Conservation (phyloP, 768 basidiomycete species). For the Boletus rex-veris region DNA sequence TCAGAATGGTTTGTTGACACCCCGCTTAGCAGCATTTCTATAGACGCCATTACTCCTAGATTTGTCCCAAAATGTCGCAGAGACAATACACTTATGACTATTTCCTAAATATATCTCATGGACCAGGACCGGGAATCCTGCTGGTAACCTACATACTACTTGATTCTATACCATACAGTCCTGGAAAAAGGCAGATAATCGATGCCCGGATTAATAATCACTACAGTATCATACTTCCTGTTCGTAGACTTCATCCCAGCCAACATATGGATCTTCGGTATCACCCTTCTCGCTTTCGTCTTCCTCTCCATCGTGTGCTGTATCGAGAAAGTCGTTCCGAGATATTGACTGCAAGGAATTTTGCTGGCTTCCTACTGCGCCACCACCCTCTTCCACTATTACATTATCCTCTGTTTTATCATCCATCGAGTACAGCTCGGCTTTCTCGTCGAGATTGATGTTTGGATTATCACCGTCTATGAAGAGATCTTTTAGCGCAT, state of each 20-base stretch:
- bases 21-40: slow-evolving; percentile 6
- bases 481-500: slow-evolving; percentile 80
- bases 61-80: slow-evolving; percentile 20
- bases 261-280: slow-evolving; percentile 27
- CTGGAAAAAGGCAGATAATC: background rate
- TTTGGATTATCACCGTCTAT: slow-evolving; percentile 35
- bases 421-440: slow-evolving; percentile 53
- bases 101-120: slow-evolving; percentile 20
- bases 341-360: slow-evolving; percentile 33
- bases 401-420: slow-evolving; percentile 43
- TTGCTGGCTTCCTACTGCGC: slow-evolving; percentile 28
- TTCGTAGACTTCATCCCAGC: slow-evolving; percentile 59
- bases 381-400: slow-evolving; percentile 39
- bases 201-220: too few species aligned
- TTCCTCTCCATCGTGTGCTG: slow-evolving; percentile 19
- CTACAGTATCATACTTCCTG: slow-evolving; percentile 51
- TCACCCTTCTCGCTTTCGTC: slow-evolving; percentile 42
- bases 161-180: background rate
- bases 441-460: slow-evolving; percentile 39
- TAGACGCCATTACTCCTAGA: slow-evolving; percentile 27
- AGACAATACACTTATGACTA: slow-evolving; percentile 31
- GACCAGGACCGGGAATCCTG: background rate
- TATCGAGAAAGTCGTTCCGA: slow-evolving; percentile 2
- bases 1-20: slow-evolving; percentile 4
- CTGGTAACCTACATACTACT: background rate